Conservation (phyloP, 352 stramenopile species). For the Phytophthora ramorum region DNA sequence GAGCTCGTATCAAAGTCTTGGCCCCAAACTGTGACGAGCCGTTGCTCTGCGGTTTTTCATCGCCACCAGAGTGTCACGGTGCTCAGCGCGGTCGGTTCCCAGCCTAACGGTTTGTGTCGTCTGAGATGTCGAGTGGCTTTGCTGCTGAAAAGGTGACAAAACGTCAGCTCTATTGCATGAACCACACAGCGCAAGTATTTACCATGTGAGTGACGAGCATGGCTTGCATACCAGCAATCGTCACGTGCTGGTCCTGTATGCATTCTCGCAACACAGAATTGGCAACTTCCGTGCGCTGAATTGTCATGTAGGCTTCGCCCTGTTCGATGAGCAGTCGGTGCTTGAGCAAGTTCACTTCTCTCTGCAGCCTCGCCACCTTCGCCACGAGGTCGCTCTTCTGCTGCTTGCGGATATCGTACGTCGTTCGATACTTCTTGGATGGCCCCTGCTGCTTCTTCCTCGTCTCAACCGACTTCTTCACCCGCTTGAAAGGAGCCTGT, state of each 20-base stretch:
- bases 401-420: conserved; percentile 45
- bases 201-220: conserved; percentile 21
- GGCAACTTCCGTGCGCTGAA: conserved; percentile 8
- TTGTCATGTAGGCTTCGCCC: conserved; percentile 20
- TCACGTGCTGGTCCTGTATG: conserved; percentile 29
- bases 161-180: not conserved
- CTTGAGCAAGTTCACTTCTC: conserved; percentile 41
- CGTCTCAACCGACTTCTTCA: not conserved
- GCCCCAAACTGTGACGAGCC: conserved; percentile 28
- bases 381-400: conserved; percentile 35
- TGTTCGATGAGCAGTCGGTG: conserved; percentile 28
- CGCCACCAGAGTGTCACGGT: conserved; percentile 24
- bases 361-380: conserved; percentile 30
- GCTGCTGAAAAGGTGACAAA: conserved; percentile 17
- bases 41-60: conserved; percentile 30
- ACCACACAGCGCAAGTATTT: not conserved
- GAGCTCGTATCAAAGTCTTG: conserved; percentile 34
- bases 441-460: conserved; percentile 2
- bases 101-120: conserved; percentile 31
- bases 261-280: conserved; percentile 33
- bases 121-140: conserved; percentile 4
- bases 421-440: conserved; percentile 34
- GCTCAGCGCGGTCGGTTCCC: conserved; percentile 21
- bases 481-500: not conserved
- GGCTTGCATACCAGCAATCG: conserved; percentile 29